These are phyloP conservation scores for Hypsizygus marmoreus DNA, from an alignment of 768 basidiomycete species.

Conservation along the genomic window DNA sequence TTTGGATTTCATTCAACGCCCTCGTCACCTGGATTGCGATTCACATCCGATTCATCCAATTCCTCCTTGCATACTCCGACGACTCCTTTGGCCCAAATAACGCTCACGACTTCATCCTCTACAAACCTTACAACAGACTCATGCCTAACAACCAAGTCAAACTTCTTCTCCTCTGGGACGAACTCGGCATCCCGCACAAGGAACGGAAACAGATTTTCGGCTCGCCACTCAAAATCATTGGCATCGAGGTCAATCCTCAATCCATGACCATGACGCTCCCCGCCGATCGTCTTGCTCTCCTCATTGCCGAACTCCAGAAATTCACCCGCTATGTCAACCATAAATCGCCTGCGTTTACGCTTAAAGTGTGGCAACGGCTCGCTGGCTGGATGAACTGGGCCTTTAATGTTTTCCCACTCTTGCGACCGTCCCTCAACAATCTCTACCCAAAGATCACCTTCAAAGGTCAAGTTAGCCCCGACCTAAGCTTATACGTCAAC, in stretches of 20 bases:
- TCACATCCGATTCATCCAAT: constrained; percentile 14
- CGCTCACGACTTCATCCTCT: constrained; percentile 19
- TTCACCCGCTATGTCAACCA: not conserved
- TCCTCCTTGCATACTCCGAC: constrained; percentile 33
- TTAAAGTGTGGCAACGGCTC: constrained; percentile 22
- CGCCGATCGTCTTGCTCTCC: constrained; percentile 1
- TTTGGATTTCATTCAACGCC: constrained; percentile 31
- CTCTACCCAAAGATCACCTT: no score
- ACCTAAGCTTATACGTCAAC: no score
- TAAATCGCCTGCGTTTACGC: not conserved
- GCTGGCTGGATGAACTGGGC: no score
- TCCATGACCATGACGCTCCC: constrained; percentile 29
- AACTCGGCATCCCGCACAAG: constrained; percentile 40
- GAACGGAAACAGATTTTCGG: constrained; percentile 39
- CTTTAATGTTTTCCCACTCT: no score
- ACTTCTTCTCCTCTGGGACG: constrained; percentile 40
- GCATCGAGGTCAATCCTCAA: constrained; percentile 36
- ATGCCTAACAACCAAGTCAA: constrained; percentile 32
- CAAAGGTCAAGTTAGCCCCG: no score
- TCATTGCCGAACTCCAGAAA: constrained; percentile 1
- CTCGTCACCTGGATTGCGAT: constrained; percentile 40
- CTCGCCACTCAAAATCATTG: constrained; percentile 34
- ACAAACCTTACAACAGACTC: constrained; percentile 27
- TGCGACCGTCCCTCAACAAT: no score
- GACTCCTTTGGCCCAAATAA: constrained; percentile 29